A percentile compares a stretch with the other conserved stretches of the same genome.
These are phyloP conservation scores for Malassezia furfur DNA, from an alignment of 1,284 basidiomycete species.

Conservation along the genomic window DNA sequence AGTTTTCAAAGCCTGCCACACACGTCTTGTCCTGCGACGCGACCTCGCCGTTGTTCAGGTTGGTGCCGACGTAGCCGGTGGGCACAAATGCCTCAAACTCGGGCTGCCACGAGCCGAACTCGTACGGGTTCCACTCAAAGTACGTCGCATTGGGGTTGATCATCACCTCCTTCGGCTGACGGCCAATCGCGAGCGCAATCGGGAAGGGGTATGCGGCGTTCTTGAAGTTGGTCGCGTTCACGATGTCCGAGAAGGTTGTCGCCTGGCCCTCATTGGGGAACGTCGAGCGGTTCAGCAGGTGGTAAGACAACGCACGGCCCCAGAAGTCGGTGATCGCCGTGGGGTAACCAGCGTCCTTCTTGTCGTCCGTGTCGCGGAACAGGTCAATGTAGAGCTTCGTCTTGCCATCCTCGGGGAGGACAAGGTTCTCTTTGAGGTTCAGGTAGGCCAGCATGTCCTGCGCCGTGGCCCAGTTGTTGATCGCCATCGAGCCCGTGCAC, in stretches of 20 bases:
- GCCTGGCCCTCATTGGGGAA: slow-evolving; percentile 33
- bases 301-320: slow-evolving; percentile 37
- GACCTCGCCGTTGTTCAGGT: slow-evolving; percentile 27
- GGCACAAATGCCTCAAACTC: slow-evolving; percentile 37
- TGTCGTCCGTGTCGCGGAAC: slow-evolving; percentile 29
- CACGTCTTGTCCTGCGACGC: slow-evolving; percentile 20
- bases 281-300: slow-evolving; percentile 31
- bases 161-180: slow-evolving; percentile 50
- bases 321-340: slow-evolving; percentile 42
- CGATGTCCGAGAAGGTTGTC: slow-evolving; percentile 33
- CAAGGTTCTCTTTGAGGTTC: slow-evolving; percentile 50
- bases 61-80: slow-evolving; percentile 38
- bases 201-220: slow-evolving; percentile 40
- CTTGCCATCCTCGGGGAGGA: slow-evolving; percentile 49
- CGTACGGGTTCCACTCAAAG: slow-evolving; percentile 52
- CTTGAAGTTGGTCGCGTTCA: slow-evolving; percentile 30
- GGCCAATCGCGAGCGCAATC: slow-evolving; percentile 52
- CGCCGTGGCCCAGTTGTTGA: slow-evolving; percentile 40
- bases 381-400: slow-evolving; percentile 49
- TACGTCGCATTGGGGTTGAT: slow-evolving; percentile 49
- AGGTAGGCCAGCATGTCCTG: slow-evolving; percentile 32
- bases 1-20: slow-evolving; percentile 36
- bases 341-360: slow-evolving; percentile 24
- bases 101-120: slow-evolving; percentile 52
- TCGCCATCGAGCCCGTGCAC: slow-evolving; percentile 30